Conservation (phyloP, 1,284 basidiomycete genomes). For the Athelia sp. region DNA sequence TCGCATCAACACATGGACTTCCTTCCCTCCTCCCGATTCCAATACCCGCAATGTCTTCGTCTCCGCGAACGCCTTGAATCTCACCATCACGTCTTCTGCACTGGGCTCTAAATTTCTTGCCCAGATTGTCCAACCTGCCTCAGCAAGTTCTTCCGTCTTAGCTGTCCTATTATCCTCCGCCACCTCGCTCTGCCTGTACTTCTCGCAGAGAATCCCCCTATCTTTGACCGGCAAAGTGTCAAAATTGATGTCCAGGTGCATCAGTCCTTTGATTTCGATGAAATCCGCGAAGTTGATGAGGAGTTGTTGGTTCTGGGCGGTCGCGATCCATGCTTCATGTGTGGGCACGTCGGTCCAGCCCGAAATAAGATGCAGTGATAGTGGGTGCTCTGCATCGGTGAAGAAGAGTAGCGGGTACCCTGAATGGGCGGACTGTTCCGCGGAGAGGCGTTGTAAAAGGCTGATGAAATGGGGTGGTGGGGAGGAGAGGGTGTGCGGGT, state of each 20-base stretch:
- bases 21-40: no score
- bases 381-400: constrained; percentile 17
- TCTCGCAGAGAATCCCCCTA: background rate
- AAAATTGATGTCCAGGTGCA: constrained; percentile 36
- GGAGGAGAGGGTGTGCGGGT: constrained; percentile 17
- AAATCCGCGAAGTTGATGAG: constrained; percentile 24
- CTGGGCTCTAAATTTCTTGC: no score
- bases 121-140: no score
- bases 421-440: constrained; percentile 33
- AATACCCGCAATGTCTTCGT: no score
- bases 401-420: constrained; percentile 35
- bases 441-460: constrained; percentile 21
- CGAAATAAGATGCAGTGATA: constrained; percentile 33
- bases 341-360: constrained; percentile 38
- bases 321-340: constrained; percentile 38
- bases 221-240: constrained; percentile 18
- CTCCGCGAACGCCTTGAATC: no score
- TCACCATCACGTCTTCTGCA: no score
- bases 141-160: no score
- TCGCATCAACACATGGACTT: no score
- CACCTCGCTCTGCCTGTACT: no score
- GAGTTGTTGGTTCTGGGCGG: constrained; percentile 34
- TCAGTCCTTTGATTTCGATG: constrained; percentile 29
- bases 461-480: constrained; percentile 11
- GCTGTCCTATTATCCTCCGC: no score